phyloP scores from a whole-genome alignment of 2,329 filamentous ascomycete species.

The Aspergillus aculeatus region DNA sequence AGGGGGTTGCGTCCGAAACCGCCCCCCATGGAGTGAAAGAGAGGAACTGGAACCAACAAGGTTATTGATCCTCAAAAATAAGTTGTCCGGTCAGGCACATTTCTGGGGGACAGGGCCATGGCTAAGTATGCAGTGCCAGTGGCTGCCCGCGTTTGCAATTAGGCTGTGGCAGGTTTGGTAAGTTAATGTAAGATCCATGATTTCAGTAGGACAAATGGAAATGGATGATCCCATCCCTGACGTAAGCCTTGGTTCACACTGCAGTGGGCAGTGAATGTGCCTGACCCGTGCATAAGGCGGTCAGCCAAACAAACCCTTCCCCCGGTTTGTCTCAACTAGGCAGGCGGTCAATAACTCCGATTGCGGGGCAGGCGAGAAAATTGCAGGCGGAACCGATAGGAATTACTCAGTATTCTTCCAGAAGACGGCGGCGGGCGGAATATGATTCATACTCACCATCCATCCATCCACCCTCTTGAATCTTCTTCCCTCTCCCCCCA shows the following conservation, averaged over 20 bases:
- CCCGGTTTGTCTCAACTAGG: not conserved
- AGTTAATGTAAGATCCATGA: not conserved
- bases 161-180: not conserved
- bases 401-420: too few species aligned
- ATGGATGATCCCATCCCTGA: not conserved
- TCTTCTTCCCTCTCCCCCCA: not conserved
- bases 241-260: not conserved
- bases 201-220: too few species aligned
- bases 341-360: slow-evolving; percentile 3
- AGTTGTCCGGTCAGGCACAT: too few species aligned
- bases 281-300: not conserved
- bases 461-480: not conserved
- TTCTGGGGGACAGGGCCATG: too few species aligned
- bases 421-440: not conserved
- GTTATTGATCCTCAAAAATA: too few species aligned
- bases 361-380: slow-evolving; percentile 6
- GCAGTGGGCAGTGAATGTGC: not conserved
- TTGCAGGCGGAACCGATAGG: not conserved
- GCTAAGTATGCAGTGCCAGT: not conserved
- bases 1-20: not conserved
- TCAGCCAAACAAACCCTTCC: not conserved
- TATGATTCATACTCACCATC: slow-evolving; percentile 18
- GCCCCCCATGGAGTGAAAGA: not conserved
- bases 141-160: not conserved
- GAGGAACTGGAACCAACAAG: too few species aligned